Percentiles rank a stretch among this genome's conserved stretches.
Conservation (phyloP, 345 rosid species). For the Populus alba region DNA sequence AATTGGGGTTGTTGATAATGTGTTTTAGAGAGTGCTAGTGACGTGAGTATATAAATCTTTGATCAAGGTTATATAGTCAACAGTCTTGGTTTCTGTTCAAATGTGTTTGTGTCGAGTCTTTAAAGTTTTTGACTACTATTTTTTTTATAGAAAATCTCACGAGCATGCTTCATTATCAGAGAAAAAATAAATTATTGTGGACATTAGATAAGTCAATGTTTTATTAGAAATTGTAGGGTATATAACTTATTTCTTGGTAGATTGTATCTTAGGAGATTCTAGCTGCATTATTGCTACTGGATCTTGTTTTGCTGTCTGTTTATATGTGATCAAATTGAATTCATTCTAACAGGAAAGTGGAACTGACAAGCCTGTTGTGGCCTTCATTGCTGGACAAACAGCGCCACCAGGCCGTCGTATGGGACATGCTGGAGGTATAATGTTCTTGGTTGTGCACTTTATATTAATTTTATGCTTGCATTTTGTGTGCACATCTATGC, state of each 20-base stretch:
- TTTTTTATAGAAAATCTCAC: no score
- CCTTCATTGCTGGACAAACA: constrained; percentile 95
- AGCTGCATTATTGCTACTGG: not conserved
- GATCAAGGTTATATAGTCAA: not conserved
- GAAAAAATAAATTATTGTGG: not conserved
- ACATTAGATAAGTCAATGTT: no score
- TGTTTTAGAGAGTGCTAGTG: not conserved
- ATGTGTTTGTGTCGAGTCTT: not conserved
- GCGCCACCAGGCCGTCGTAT: constrained; percentile 98
- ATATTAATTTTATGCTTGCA: not conserved
- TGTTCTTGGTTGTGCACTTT: not conserved
- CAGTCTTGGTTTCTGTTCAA: not conserved
- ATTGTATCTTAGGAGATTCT: not conserved
- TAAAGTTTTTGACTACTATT: not conserved
- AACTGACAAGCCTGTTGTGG: constrained; percentile 90
- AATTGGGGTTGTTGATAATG: not conserved
- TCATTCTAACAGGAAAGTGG: constrained; percentile 74
- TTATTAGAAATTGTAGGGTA: not conserved
- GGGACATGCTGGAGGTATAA: constrained; percentile 99
- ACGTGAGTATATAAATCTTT: no score
- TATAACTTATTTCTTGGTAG: not conserved
- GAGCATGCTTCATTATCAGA: not conserved
- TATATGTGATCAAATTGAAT: not conserved
- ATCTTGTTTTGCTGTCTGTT: not conserved
- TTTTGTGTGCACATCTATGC: not conserved